These are phyloP conservation scores for Onygenales sp. DNA, from an alignment of 2,329 filamentous ascomycete genomes.

Conservation along the genomic window DNA sequence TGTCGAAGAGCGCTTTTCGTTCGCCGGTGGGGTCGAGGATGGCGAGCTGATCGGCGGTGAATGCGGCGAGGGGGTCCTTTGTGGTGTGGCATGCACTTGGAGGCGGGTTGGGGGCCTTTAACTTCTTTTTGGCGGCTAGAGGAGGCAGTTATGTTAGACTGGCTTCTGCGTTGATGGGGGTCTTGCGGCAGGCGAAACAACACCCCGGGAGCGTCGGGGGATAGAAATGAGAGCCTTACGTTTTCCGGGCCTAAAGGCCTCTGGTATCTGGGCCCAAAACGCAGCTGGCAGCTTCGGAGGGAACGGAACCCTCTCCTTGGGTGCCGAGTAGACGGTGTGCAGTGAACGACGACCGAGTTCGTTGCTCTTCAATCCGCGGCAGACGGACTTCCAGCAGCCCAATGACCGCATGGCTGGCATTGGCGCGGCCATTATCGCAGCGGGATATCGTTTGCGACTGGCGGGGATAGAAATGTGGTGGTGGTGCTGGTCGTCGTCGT, in stretches of 20 bases:
- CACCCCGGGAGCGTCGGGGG: neutral
- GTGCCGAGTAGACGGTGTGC: constrained; percentile 38
- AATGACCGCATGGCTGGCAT: constrained; percentile 54
- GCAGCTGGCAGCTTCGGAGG: constrained; percentile 32
- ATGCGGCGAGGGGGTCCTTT: constrained; percentile 55
- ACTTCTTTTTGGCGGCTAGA: constrained; percentile 35
- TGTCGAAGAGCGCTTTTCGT: constrained; percentile 70
- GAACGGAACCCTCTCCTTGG: constrained; percentile 30
- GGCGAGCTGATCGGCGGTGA: constrained; percentile 60
- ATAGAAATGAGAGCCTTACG: constrained; percentile 19
- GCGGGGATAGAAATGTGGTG: constrained; percentile 8
- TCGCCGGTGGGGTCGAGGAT: constrained; percentile 76
- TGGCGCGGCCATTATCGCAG: constrained; percentile 46
- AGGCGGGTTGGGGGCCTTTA: constrained; percentile 44
- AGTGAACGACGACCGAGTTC: constrained; percentile 39
- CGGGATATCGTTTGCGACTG: constrained; percentile 4
- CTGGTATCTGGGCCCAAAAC: constrained; percentile 35
- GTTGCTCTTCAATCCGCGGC: constrained; percentile 48
- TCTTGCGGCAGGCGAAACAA: neutral
- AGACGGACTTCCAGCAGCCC: constrained; percentile 57
- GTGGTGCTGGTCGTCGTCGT: constrained; percentile 17
- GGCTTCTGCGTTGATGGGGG: neutral
- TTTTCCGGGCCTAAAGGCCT: constrained; percentile 26
- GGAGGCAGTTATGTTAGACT: neutral
- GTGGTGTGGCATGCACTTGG: constrained; percentile 43